Base-by-base conservation (phyloP, 2,329 filamentous ascomycete genomes). In the Colletotrichum falcatum region DNA sequence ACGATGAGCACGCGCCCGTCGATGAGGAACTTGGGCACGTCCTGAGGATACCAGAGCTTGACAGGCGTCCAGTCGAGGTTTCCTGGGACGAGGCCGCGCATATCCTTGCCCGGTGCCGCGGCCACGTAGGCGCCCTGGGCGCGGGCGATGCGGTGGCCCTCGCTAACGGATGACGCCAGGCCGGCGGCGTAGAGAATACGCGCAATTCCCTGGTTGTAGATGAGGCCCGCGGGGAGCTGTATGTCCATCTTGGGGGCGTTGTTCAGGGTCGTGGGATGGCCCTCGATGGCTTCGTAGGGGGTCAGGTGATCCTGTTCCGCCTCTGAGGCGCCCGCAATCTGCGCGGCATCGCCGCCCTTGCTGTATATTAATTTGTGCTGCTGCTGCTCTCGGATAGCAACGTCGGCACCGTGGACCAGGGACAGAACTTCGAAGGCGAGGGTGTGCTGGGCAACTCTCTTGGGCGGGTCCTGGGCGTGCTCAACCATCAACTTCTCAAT, bases 391-490 rank as follows among this genome's bases (percentile, higher is more conserved):
- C 87, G 83, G 18, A 87, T 78, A 0, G 95, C 94, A 72, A 87
- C 87, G 9, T 86, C 76, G 0, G 83, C 78, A 18, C 95, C 94
- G 77, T 98, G 94, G 1, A 94, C 88, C 2, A 99, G 86, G 60
- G 91, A 87, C 0, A 97, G 84, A 28, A 98, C 91, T 78, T 99
- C 95, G 61, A 85, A 88, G 0, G 96, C 96, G 2, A 99, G 88
- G 0, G 87, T 83, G 77, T 97, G 95, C 75, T 99, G 95, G 3
- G 95, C 94, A 66, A 89, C 79, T 37, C 96, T 90, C 80, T 91
- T 89, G 1, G 90, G 87, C 0, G 93, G 92, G 66, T 95, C 87
- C 35, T 84, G 73, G 11, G 80, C 81, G 74, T 98, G 95, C 72
- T 91, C 79, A 39, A 83, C 79, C 88, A 98, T 92, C 62, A 93